phyloP scores from a whole-genome alignment of 495 filamentous ascomycete genomes.

The Massariosphaeria phaeospora region DNA sequence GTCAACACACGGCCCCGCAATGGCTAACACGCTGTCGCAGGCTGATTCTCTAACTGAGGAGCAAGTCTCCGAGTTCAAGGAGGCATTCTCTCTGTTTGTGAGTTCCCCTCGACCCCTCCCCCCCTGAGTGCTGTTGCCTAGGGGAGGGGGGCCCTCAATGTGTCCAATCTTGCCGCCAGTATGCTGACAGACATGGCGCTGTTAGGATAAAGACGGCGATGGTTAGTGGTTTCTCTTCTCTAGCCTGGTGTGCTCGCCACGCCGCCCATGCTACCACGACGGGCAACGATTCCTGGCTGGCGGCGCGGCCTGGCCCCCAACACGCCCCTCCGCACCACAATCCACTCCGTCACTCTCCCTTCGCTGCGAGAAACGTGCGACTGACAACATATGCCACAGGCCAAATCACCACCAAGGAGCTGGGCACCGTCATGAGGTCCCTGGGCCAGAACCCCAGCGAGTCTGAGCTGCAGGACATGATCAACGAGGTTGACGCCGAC shows the following conservation, averaged over 20 bases:
- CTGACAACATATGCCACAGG: conserved; percentile 48
- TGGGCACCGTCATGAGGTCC: conserved; percentile 99
- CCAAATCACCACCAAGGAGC: conserved; percentile 98
- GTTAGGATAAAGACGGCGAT: conserved; percentile 99
- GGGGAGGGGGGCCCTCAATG: not conserved
- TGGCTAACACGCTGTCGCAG: conserved; percentile 30
- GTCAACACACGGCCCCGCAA: not conserved
- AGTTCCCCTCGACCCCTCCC: conserved; percentile 46
- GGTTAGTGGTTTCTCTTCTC: conserved; percentile 59
- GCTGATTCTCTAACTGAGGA: conserved; percentile 77
- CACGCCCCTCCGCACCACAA: conserved; percentile 1
- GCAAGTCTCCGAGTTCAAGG: conserved; percentile 99
- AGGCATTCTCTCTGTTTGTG: conserved; percentile 99
- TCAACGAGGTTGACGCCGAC: conserved; percentile 99
- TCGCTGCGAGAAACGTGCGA: not conserved
- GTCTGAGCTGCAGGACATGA: conserved; percentile 99
- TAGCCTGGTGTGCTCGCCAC: not conserved
- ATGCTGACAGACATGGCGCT: conserved; percentile 19
- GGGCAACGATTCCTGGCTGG: too few species aligned
- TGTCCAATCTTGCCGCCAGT: not conserved
- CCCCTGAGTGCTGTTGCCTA: conserved; percentile 26
- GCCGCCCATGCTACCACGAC: too few species aligned
- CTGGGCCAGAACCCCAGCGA: conserved; percentile 98
- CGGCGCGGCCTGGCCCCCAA: conserved; percentile 15
- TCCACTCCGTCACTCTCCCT: not conserved